Evolutionary conservation across 805 yeast species (phyloP), one percentile per base, ranked within the genome.

Genomic region (Ogataea degrootiae): DNA sequence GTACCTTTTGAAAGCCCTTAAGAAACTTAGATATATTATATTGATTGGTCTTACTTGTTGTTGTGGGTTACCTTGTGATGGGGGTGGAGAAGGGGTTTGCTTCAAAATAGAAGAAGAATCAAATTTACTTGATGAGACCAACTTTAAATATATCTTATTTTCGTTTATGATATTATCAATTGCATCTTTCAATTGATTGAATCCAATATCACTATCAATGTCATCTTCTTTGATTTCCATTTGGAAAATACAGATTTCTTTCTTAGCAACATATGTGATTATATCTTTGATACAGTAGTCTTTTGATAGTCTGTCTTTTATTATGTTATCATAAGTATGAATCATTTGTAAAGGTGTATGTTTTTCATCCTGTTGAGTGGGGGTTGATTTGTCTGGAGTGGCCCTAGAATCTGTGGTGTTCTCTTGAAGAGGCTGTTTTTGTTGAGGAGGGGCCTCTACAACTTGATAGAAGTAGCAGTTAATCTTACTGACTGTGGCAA

Each of bases 1-100:
- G 50, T 66, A 65, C 54, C 71, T 71, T 54, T 76, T 70, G 26
- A 78, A 63, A 0, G 83, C 80, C 51, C 77, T 72, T 34, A 78
- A 54, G 40, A 79, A 75, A 9, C 78, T 71, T 2, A 77, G 70
- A 52, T 75, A 74, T 4, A 70, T 51, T 15, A 64, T 59, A 39
- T 62, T 61, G 11, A 58, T 55, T 6, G 69, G 64, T 34, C 65
- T 61, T 29, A 42, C 26, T 19, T 21, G 17, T 42, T 38, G 44
- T 14, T 42, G 44, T 6, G 45, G 34, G 12, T 26, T 26, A 11
- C 31, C 31, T 9, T 26, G 31, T 26, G 31, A 26, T 26, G 31
- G 31, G 31, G 31, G 31, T 26, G 31, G 31, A 26, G 31, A 26
- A 8, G 46, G 44, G 17, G 45, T 54, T 14, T 48, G 50, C 21